A percentile compares a stretch with the other conserved stretches of the same genome.
Conservation (phyloP, 768 basidiomycete genomes). For the Russula olivacea region DNA sequence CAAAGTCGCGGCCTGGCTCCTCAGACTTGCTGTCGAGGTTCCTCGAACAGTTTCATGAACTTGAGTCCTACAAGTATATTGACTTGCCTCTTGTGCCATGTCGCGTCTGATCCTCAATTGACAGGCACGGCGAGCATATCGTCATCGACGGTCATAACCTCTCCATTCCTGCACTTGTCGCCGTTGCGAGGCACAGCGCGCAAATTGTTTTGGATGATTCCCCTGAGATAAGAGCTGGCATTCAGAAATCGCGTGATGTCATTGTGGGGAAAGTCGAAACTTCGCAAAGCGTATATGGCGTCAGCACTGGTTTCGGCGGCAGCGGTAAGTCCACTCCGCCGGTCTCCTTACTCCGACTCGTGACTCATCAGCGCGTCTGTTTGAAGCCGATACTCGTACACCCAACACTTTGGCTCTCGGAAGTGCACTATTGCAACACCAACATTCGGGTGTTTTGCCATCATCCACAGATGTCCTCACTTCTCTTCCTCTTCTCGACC, state of each 20-base stretch:
- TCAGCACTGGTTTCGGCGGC: slow-evolving; percentile 86
- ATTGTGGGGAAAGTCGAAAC: slow-evolving; percentile 61
- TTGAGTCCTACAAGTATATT: slow-evolving; percentile 57
- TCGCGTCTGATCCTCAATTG: slow-evolving; percentile 11
- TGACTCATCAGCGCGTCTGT: slow-evolving; percentile 9
- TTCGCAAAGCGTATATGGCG: slow-evolving; percentile 73
- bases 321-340: slow-evolving; percentile 41
- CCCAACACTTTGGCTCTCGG: slow-evolving; percentile 67
- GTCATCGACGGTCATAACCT: slow-evolving; percentile 64
- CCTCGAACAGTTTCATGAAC: slow-evolving; percentile 52
- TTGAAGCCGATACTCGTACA: slow-evolving; percentile 72
- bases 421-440: slow-evolving; percentile 79
- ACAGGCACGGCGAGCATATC: slow-evolving; percentile 57
- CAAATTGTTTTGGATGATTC: slow-evolving; percentile 47
- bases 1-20: neutral
- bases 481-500: slow-evolving; percentile 65
- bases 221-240: slow-evolving; percentile 42
- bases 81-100: neutral
- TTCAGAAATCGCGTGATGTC: slow-evolving; percentile 58
- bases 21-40: slow-evolving; percentile 48
- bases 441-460: slow-evolving; percentile 69
- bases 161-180: slow-evolving; percentile 72
- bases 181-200: slow-evolving; percentile 59
- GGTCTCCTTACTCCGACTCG: slow-evolving; percentile 17
- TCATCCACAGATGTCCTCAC: slow-evolving; percentile 46